These are phyloP conservation scores for Posidonia australis DNA, from an alignment of 106 monocot species.

Conservation along the genomic window DNA sequence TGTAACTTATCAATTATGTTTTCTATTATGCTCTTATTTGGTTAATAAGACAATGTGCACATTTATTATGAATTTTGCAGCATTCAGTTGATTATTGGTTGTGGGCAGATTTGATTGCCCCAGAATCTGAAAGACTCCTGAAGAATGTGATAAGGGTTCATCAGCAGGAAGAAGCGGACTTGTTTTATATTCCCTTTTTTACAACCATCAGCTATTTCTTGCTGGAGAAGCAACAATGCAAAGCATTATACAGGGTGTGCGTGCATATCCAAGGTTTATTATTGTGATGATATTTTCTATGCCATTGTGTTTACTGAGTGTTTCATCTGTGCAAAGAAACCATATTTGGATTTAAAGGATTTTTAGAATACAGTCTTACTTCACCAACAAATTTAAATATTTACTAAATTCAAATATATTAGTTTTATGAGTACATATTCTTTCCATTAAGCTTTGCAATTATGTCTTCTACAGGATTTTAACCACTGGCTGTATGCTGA, in stretches of 20 bases:
- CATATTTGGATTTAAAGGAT: too few species aligned
- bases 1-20: background rate
- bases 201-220: constrained; percentile 94
- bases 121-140: constrained; percentile 67
- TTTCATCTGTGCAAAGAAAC: too few species aligned
- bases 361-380: too few species aligned
- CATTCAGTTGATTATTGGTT: constrained; percentile 95
- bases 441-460: too few species aligned
- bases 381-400: too few species aligned
- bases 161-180: constrained; percentile 78
- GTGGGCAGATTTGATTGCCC: constrained; percentile 86
- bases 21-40: too few species aligned
- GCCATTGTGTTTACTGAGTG: background rate
- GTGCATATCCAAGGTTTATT: constrained; percentile 61
- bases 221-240: constrained; percentile 87
- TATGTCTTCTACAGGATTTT: too few species aligned
- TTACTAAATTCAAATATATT: too few species aligned
- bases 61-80: too few species aligned
- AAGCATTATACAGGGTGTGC: constrained; percentile 97
- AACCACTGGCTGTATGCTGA: too few species aligned
- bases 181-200: constrained; percentile 96
- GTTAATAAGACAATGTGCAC: too few species aligned
- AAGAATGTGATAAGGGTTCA: constrained; percentile 75
- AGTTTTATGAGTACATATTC: too few species aligned
- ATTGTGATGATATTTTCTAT: constrained; percentile 6